Base-by-base conservation (phyloP, 305 asterid species). In the Caryopteris hybrid region DNA sequence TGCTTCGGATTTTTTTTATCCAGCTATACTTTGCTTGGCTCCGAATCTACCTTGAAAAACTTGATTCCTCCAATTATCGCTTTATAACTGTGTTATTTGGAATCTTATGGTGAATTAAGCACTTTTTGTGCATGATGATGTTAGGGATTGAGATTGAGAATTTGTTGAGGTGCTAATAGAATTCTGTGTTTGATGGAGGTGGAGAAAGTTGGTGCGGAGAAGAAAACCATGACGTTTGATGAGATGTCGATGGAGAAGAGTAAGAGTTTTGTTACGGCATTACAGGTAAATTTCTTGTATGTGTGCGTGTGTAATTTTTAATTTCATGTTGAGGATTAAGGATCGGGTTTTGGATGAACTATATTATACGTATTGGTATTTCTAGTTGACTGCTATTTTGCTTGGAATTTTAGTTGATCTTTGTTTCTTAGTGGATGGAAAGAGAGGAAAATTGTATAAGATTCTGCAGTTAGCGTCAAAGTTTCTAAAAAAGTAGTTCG, bases 231-330 rank as follows among this genome's bases (percentile, higher is more conserved):
- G 95, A 71, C 92, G 76, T 79, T 77, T 68, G 94, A 82, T 59
- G 94, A 91, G 63, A 71, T 60, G 48, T 83, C 96, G 20, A 69
- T 89, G 80, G 95, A 89, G 79, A 79, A 78, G 60, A 89, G 90
- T 73, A 91, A 80, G 86, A 85, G 86, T 58, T 91, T 89, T 76
- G 95, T 89, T 9, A 80, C 83, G 61, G 96, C 96, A 47, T 78
- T 91, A 63, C 98, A 91, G 93, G 97, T 86, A 18, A 1, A 76
- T 12, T 31, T 34, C 64, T 72, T 8, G 18, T 25, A 3, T 43
- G 48, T 6, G 2, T 10, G 11, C 2, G 34, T 31, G 0, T 11
- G 47, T 51, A 6, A 16, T 8, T 1, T 52, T 38, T 6, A 27
- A 12, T 36, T 68, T 51, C 45, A n/a, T 39, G 70, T 61, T 63